These are phyloP conservation scores for Exophiala phaeomuriformis DNA, from an alignment of 2,329 filamentous ascomycete species.

Conservation along the genomic window DNA sequence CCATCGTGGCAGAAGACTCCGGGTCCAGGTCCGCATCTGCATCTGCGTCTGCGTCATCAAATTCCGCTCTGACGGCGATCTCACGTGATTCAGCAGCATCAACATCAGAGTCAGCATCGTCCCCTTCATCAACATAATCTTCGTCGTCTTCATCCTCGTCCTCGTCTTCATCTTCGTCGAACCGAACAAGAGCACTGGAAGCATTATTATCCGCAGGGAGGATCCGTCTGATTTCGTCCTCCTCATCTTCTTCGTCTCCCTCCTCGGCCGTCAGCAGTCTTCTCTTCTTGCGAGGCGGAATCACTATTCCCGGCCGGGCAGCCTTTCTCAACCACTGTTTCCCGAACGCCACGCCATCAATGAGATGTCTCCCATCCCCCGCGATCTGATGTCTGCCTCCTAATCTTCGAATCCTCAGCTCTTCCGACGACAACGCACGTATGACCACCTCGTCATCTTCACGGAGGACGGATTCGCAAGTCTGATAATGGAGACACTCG, in stretches of 20 bases:
- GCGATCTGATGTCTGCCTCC: constrained; percentile 77
- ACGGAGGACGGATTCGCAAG: constrained; percentile 61
- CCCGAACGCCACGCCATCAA: constrained; percentile 82
- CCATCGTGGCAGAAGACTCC: too few relatives aligned
- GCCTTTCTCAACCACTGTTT: constrained; percentile 57
- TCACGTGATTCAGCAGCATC: not conserved
- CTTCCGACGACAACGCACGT: constrained; percentile 65
- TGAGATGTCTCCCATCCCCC: constrained; percentile 66
- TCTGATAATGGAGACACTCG: constrained; percentile 81
- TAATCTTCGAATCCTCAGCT: constrained; percentile 64
- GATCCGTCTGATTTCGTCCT: constrained; percentile 26
- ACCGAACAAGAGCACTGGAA: constrained; percentile 5
- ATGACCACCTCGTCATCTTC: constrained; percentile 84
- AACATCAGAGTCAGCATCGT: constrained; percentile 4
- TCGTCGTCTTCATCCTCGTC: constrained; percentile 31
- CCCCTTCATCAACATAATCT: constrained; percentile 22
- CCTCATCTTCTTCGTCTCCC: constrained; percentile 29
- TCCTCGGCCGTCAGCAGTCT: constrained; percentile 38
- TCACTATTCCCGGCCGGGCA: constrained; percentile 59
- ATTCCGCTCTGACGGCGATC: constrained; percentile 19
- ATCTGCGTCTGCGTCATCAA: constrained; percentile 28
- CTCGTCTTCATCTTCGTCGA: constrained; percentile 23
- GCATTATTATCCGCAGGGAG: constrained; percentile 4
- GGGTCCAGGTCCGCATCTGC: constrained; percentile 21
- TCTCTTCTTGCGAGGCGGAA: constrained; percentile 66